Conservation (phyloP, 1,139 yeast genomes). For the Hansenula lynferdii region DNA sequence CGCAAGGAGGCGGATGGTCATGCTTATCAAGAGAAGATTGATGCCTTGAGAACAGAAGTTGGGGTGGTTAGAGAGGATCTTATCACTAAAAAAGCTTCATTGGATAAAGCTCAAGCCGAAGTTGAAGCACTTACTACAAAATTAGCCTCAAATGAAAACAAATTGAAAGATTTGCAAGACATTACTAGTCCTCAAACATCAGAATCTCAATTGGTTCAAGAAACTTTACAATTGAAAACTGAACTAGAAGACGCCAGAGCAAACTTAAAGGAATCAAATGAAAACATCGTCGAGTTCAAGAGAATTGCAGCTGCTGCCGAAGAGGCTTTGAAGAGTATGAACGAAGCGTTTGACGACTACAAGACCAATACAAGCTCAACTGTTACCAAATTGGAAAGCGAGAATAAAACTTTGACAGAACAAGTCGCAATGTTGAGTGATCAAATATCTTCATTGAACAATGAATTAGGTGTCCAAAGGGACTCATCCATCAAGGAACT, state of each 20-base stretch:
- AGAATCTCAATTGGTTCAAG: slow-evolving; percentile 22
- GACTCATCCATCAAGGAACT: slow-evolving; percentile 10
- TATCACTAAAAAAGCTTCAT: slow-evolving; percentile 35
- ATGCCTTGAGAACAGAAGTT: slow-evolving; percentile 47
- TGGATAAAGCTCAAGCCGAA: slow-evolving; percentile 28
- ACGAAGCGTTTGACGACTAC: slow-evolving; percentile 37
- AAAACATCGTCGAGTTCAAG: slow-evolving; percentile 46
- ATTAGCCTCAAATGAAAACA: slow-evolving; percentile 31
- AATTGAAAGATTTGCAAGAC: slow-evolving; percentile 25
- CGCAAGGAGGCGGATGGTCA: slow-evolving; percentile 54
- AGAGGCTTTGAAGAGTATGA: slow-evolving; percentile 38
- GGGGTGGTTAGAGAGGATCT: slow-evolving; percentile 37
- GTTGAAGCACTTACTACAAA: slow-evolving; percentile 30
- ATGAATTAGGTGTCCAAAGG: slow-evolving; percentile 14
- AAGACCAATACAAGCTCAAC: slow-evolving; percentile 28
- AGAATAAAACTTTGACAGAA: slow-evolving; percentile 34
- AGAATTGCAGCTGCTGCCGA: slow-evolving; percentile 46
- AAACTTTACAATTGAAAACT: slow-evolving; percentile 26
- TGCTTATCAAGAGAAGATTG: slow-evolving; percentile 65
- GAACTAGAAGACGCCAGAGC: slow-evolving; percentile 38
- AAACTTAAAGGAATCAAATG: slow-evolving; percentile 43
- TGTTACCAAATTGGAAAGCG: slow-evolving; percentile 23
- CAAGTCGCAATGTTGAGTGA: slow-evolving; percentile 31
- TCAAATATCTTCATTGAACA: slow-evolving; percentile 22
- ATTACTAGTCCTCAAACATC: slow-evolving; percentile 17